Percentiles rank a stretch among this genome's conserved stretches.
These are phyloP conservation scores for Vitis hybrid DNA, from an alignment of 177 flowering plant genomes.

Conservation along the genomic window DNA sequence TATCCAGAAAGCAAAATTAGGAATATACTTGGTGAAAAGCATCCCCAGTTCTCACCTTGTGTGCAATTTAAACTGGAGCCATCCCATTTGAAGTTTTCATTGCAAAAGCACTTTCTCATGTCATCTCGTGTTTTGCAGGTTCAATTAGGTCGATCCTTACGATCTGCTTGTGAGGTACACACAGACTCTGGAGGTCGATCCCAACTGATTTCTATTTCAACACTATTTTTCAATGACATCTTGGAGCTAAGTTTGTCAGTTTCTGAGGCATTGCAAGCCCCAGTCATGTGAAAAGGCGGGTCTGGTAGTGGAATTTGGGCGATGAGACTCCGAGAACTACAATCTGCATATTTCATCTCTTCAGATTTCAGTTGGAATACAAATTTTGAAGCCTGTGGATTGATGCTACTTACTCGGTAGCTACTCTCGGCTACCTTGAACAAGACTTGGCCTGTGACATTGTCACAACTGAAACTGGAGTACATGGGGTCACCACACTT, in stretches of 20 bases:
- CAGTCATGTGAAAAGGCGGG: neutral
- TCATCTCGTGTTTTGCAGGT: neutral
- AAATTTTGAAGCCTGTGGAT: slow-evolving; percentile 15
- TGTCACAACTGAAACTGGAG: slow-evolving; percentile 17
- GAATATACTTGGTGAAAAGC: too few species aligned
- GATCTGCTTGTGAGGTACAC: slow-evolving; percentile 9
- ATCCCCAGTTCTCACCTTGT: neutral
- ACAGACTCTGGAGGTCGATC: slow-evolving; percentile 10
- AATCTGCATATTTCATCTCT: neutral
- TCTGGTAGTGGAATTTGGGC: neutral
- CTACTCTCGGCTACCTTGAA: slow-evolving; percentile 9
- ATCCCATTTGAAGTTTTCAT: neutral
- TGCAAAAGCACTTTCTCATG: slow-evolving; percentile 7
- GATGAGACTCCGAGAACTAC: neutral
- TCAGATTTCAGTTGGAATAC: neutral
- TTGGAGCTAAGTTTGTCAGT: neutral
- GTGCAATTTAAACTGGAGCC: neutral
- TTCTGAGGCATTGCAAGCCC: neutral
- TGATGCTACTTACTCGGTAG: slow-evolving; percentile 14
- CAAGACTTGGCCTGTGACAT: slow-evolving; percentile 11
- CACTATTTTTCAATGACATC: neutral
- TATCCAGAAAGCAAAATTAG: too few species aligned
- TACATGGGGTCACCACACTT: slow-evolving; percentile 24
- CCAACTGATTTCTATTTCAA: slow-evolving; percentile 20
- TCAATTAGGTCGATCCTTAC: neutral